A percentile compares a stretch with the other conserved stretches of the same genome.
Conservation (phyloP, 1,284 basidiomycete genomes). For the Microbotryum violaceum region DNA sequence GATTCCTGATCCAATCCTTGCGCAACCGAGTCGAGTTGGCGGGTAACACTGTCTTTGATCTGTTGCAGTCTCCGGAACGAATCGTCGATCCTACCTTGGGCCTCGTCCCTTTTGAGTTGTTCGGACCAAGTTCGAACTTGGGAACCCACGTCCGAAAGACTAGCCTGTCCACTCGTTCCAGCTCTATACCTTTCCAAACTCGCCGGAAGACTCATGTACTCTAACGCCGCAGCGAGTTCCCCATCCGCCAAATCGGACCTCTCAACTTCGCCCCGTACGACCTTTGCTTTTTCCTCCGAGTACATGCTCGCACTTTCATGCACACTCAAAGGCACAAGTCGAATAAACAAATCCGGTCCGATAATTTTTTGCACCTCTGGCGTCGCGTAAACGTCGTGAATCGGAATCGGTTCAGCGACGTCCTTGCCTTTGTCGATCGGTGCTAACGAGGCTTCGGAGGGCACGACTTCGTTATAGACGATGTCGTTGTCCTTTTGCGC, state of each 20-base stretch:
- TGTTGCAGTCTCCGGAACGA: conserved; percentile 50
- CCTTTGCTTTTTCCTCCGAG: conserved; percentile 96
- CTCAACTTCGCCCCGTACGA: conserved; percentile 83
- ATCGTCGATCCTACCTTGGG: conserved; percentile 56
- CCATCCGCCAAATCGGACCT: conserved; percentile 73
- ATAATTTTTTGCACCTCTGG: conserved; percentile 92
- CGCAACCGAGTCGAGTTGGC: conserved; percentile 20
- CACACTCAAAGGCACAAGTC: conserved; percentile 84
- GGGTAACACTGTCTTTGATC: conserved; percentile 30
- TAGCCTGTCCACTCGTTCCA: conserved; percentile 59
- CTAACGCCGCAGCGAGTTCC: conserved; percentile 70
- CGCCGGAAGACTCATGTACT: conserved; percentile 71
- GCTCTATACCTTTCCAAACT: conserved; percentile 67
- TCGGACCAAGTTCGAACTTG: conserved; percentile 70
- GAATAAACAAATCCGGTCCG: conserved; percentile 81
- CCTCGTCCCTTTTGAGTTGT: conserved; percentile 62
- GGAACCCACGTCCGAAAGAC: conserved; percentile 53
- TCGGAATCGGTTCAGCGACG: conserved; percentile 72
- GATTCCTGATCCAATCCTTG: conserved; percentile 43
- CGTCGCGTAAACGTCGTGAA: conserved; percentile 86
- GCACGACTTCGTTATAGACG: conserved; percentile 93
- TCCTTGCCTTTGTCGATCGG: conserved; percentile 63
- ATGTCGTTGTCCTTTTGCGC: conserved; percentile 89
- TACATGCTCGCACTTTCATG: conserved; percentile 95
- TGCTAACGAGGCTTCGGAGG: conserved; percentile 70